Evolutionary conservation across 169 alveolate species (phyloP).

Genomic region (Cryptosporidium andersoni): DNA sequence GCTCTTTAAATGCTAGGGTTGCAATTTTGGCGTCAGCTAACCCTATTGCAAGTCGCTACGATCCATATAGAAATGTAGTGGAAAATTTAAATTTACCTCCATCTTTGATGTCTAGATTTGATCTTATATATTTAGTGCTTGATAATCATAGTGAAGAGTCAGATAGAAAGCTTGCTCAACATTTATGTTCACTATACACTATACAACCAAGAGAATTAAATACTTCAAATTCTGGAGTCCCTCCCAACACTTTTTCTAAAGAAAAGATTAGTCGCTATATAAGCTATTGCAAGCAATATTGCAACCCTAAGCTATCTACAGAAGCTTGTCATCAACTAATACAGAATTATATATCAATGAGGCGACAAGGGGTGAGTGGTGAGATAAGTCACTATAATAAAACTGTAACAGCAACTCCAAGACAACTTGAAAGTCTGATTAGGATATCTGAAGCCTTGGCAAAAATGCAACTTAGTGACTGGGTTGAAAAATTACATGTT

Average conservation of each 20-base stretch:
- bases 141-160: constrained; percentile 75
- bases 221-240: constrained; percentile 72
- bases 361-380: constrained; percentile 82
- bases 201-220: constrained; percentile 12
- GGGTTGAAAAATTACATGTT: constrained; percentile 90
- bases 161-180: constrained; percentile 79
- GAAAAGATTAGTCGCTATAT: constrained; percentile 85
- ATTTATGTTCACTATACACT: constrained; percentile 74
- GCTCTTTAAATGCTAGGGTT: constrained; percentile 92
- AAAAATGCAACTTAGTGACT: constrained; percentile 89
- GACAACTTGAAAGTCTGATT: constrained; percentile 95
- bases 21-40: constrained; percentile 98
- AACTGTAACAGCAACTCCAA: constrained; percentile 93
- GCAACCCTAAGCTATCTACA: constrained; percentile 89
- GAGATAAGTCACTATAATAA: constrained; percentile 70
- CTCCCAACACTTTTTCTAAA: constrained; percentile 73
- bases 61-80: constrained; percentile 95
- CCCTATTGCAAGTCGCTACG: constrained; percentile 95
- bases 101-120: constrained; percentile 93
- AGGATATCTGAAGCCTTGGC: constrained; percentile 97
- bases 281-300: constrained; percentile 89
- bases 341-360: constrained; percentile 89
- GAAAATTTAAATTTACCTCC: constrained; percentile 98
- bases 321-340: constrained; percentile 86
- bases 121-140: constrained; percentile 74